Evolutionary conservation across 352 stramenopile species (phyloP), one percentile per base, ranked within the genome.

Genomic region (Phytopythium montanum): DNA sequence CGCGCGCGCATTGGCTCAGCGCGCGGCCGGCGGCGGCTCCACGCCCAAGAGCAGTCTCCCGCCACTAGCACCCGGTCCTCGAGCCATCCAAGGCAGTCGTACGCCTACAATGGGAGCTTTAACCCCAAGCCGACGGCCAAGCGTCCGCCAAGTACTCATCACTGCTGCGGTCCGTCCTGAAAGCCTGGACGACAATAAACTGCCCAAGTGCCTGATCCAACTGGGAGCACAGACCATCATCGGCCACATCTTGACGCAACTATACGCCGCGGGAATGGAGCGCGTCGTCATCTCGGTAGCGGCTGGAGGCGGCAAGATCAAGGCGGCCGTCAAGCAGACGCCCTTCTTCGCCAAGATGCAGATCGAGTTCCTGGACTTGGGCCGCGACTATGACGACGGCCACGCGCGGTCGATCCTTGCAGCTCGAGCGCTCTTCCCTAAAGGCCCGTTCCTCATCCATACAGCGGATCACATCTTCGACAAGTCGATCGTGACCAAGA

Each of bases 401-500:
- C 78, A 92, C 65, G 76, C 85, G 44, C 79, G 79, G 33, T 88
- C 82, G 14, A 75, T 94, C 53, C 63, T 94, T 6, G 80, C 85
- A 54, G 82, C 82, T 31, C 81, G 69, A 48, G 75, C 70, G 57
- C 73, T 88, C 60, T 94, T 94, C 61, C 61, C 72, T 1, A 73
- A 76, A 16, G 71, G 75, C 16, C 81, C 76, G 9, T 94, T 94
- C 61, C 57, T 94, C 48, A 92, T 94, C 62, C 85, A 94, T 70
- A 92, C 85, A 26, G 81, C 85, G 6, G 82, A 94, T 62, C 85
- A 92, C 56, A 88, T 94, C 54, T 92, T 94, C 39, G 82, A 94
- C 72, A 91, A 92, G 66, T 81, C 78, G 28, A 81, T 94, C 46
- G 73, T 94, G 42, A 70, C 72, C 21, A 85, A 80, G 29, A 65